Percentiles rank a stretch among this genome's conserved stretches.
phyloP scores from a whole-genome alignment of 345 rosid genomes.

The Trapa bicornis region DNA sequence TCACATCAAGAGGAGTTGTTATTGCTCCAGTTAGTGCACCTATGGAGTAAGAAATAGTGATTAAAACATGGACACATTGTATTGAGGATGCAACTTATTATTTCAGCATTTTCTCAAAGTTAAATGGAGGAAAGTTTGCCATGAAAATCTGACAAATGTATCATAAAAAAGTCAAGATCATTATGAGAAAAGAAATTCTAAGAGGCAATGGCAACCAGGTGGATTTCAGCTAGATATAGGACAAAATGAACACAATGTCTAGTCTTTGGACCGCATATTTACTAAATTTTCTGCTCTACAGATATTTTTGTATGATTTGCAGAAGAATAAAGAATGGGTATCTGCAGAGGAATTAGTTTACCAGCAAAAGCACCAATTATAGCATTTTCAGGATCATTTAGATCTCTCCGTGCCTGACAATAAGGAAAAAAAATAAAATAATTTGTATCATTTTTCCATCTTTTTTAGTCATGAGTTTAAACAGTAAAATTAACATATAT shows the following conservation, averaged over 20 bases:
- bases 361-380: constrained; percentile 88
- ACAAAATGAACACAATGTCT: background rate
- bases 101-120: background rate
- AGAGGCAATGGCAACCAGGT: background rate
- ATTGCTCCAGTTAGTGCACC: constrained; percentile 96
- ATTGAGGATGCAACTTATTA: background rate
- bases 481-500: background rate
- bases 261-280: background rate
- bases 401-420: constrained; percentile 63
- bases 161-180: background rate
- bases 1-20: constrained; percentile 94
- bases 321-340: background rate
- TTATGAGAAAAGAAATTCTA: background rate
- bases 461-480: background rate
- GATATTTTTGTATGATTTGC: background rate
- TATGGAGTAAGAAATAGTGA: constrained; percentile 10
- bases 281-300: background rate
- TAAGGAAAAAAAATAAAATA: background rate
- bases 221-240: background rate
- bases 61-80: background rate
- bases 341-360: constrained; percentile 8
- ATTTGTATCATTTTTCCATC: background rate
- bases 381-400: constrained; percentile 91
- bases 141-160: background rate
- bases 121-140: background rate